A percentile compares a stretch with the other conserved stretches of the same genome.
Evolutionary conservation across 208 protist species (phyloP).

Genomic region (Novymonas esmeraldas): DNA sequence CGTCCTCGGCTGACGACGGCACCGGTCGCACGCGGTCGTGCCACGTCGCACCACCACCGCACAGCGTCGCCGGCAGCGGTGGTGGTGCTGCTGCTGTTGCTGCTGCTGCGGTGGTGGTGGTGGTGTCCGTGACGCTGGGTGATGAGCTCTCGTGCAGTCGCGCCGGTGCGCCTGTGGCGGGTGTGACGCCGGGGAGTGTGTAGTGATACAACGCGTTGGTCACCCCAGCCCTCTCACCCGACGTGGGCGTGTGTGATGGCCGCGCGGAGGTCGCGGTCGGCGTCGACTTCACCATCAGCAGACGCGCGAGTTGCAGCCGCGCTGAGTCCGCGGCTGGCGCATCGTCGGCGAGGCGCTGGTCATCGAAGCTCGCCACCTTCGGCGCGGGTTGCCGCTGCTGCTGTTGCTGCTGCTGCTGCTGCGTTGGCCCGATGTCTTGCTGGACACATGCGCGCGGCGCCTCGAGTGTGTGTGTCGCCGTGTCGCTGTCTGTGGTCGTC

Average conservation of each 20-base stretch:
- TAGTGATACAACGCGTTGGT: conserved; percentile 2
- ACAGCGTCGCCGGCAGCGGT: not conserved
- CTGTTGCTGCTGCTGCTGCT: too few relatives aligned
- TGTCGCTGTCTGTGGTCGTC: not conserved
- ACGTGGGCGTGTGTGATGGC: conserved; percentile 1
- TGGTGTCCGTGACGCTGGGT: too few relatives aligned
- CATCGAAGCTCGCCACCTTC: too few relatives aligned
- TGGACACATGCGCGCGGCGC: too few relatives aligned
- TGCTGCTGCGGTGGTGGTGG: too few relatives aligned
- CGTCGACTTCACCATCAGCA: not conserved
- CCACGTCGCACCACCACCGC: too few relatives aligned
- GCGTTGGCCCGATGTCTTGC: too few relatives aligned
- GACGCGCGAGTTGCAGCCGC: not conserved
- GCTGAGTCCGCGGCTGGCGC: not conserved
- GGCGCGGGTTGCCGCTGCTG: too few relatives aligned
- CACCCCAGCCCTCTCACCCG: not conserved
- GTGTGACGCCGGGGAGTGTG: conserved; percentile 13
- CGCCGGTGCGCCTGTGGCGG: not conserved
- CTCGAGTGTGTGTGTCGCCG: not conserved
- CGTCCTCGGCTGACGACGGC: not conserved
- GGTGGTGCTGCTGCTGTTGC: too few relatives aligned
- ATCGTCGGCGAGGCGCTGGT: too few relatives aligned
- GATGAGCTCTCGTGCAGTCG: too few relatives aligned
- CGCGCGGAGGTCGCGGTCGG: not conserved
- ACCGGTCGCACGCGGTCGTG: not conserved